Conservation (phyloP, 1,284 basidiomycete species). For the Ceratorhiza oryzae-sativae region DNA sequence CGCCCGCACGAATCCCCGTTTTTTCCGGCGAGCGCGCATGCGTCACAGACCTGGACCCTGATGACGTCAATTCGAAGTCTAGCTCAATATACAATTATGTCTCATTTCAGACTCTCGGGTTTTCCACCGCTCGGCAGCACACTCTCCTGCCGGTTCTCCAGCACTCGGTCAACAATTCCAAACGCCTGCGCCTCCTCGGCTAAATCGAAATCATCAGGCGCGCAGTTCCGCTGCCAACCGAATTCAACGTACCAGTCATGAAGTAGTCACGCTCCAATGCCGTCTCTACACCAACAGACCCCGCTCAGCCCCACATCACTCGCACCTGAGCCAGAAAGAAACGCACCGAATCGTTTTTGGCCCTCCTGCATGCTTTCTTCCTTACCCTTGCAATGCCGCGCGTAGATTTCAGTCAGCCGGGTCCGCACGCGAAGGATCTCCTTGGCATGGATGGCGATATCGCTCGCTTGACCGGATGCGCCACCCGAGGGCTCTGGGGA, state of each 20-base stretch:
- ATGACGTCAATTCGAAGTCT: conserved; percentile 21
- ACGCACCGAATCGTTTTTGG: conserved; percentile 77
- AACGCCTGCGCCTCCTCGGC: conserved; percentile 86
- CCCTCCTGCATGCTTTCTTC: conserved; percentile 71
- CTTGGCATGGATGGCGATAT: conserved; percentile 92
- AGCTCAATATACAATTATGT: background rate
- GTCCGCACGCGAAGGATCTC: conserved; percentile 89
- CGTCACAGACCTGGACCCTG: conserved; percentile 9
- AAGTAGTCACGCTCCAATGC: conserved; percentile 94
- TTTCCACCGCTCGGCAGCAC: conserved; percentile 5
- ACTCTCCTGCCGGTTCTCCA: conserved; percentile 57
- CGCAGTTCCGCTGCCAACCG: conserved; percentile 44
- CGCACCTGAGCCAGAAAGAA: background rate
- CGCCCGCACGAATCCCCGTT: background rate
- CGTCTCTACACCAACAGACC: conserved; percentile 60
- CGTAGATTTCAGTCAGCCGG: conserved; percentile 82
- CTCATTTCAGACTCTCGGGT: background rate
- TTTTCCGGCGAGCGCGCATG: background rate
- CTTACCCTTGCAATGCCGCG: conserved; percentile 51
- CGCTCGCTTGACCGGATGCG: conserved; percentile 89
- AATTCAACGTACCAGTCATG: conserved; percentile 74
- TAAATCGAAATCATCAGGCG: conserved; percentile 49
- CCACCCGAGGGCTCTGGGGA: conserved; percentile 88
- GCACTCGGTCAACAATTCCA: conserved; percentile 89
- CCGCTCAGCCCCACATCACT: conserved; percentile 36